These are phyloP conservation scores for Solanum medicagineum DNA, from an alignment of 257 asterid species.

Conservation along the genomic window DNA sequence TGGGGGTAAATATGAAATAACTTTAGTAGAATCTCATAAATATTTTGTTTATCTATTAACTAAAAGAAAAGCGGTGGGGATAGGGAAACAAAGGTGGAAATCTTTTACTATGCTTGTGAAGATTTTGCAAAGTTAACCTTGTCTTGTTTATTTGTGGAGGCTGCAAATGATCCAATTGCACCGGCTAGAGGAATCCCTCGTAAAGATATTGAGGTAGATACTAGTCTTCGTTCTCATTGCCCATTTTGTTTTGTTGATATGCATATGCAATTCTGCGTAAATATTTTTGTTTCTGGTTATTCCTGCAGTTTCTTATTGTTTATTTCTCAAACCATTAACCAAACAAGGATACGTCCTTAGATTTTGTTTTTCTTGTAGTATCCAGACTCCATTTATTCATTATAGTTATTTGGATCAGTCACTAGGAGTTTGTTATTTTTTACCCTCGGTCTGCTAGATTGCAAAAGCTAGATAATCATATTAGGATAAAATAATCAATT, in stretches of 20 bases:
- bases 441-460: not conserved
- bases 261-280: too few species aligned
- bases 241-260: not conserved
- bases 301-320: not conserved
- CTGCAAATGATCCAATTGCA: constrained; percentile 96
- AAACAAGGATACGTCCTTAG: not conserved
- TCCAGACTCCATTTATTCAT: not conserved
- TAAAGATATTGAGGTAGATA: constrained; percentile 60
- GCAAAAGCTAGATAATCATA: not conserved
- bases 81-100: not conserved
- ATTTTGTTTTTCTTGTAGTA: not conserved
- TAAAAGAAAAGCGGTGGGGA: not conserved
- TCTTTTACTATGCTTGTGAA: not conserved
- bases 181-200: constrained; percentile 92
- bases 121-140: not conserved
- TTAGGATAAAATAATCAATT: not conserved
- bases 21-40: not conserved
- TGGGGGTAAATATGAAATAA: not conserved
- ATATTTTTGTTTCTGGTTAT: not conserved
- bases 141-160: constrained; percentile 40
- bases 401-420: not conserved
- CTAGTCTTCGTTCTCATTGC: not conserved
- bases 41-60: not conserved
- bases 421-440: not conserved
- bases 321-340: not conserved